A percentile compares a stretch with the other conserved stretches of the same genome.
phyloP scores from a whole-genome alignment of 352 stramenopile species.

The Phytophthora agathidicida region DNA sequence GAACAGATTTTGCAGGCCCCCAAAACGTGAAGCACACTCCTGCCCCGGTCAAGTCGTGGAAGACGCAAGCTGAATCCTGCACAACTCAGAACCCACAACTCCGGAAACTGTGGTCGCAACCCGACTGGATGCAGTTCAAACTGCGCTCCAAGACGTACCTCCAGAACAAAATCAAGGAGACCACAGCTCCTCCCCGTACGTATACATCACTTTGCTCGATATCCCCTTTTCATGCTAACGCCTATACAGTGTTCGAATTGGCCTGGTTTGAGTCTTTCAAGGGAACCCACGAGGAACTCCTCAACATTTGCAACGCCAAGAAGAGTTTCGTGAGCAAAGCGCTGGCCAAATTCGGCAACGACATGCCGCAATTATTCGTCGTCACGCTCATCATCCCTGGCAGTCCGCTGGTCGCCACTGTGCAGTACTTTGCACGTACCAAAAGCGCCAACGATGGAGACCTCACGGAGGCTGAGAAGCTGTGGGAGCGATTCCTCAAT shows the following conservation, averaged over 20 bases:
- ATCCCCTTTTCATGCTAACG: no score
- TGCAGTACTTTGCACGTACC: conserved; percentile 80
- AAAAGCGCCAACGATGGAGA: conserved; percentile 25
- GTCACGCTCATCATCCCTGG: conserved; percentile 79
- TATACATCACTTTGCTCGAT: no score
- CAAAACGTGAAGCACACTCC: conserved; percentile 26
- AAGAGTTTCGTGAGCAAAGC: conserved; percentile 77
- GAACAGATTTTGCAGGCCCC: conserved; percentile 15
- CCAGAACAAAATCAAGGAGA: conserved; percentile 63
- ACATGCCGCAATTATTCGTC: conserved; percentile 76
- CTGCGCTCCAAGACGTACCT: conserved; percentile 77
- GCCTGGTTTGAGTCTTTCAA: conserved; percentile 85
- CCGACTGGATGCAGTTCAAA: conserved; percentile 67
- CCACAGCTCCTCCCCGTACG: conserved; percentile 64
- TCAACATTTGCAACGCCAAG: conserved; percentile 62
- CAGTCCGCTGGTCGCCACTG: conserved; percentile 58
- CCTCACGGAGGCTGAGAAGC: conserved; percentile 36
- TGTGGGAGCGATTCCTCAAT: conserved; percentile 71
- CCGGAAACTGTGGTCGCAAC: conserved; percentile 75
- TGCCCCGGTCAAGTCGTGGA: conserved; percentile 53
- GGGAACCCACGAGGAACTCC: conserved; percentile 65
- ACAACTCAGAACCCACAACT: conserved; percentile 46
- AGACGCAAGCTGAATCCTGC: conserved; percentile 45
- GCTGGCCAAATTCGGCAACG: conserved; percentile 65
- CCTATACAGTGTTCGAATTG: conserved; percentile 69